Base-by-base conservation (phyloP, 2,329 filamentous ascomycete genomes). In the Epichloe uncinata region DNA sequence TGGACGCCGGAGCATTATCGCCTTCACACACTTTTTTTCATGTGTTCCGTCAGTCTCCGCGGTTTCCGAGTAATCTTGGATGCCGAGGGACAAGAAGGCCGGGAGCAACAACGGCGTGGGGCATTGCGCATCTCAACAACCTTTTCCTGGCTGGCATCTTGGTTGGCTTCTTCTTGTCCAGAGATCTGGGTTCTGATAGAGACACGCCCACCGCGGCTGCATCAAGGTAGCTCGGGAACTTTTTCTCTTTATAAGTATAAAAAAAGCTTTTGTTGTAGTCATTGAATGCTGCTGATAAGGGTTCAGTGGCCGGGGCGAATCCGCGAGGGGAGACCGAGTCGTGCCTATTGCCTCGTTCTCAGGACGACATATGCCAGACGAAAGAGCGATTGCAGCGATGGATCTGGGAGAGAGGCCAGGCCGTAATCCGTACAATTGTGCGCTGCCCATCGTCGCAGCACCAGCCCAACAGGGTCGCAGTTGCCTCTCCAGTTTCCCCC, bases 41-140 rank as follows among this genome's bases (percentile, higher is more conserved):
- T 35, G 43, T 45, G 33, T 45, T 44, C 42, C 42, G 12, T n/a
- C 13, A 26, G 35, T 33, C 22, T 16, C 42, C 12, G 20, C 20
- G 20, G 35, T 33, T 13, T 16, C 42, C 20, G 20, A 13, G 20
- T 30, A 34, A 34, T 44, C 15, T n/a, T 40, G 42, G 48, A 37
- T 45, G 42, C 42, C 42, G 48, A 50, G 42, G 48, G 38, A 45
- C 26, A 36, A 50, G 22, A 36, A 30, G 9, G 16, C 8, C 12
- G 26, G 12, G 30, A 30, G 30, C 13, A 30, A 36, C 16, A 22
- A 30, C 8, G 40, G 16, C 18, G 45, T 45, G 35, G 45, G 45
- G 35, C 50, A 22, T 36, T 45, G 41, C 42, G 50, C 45, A 37
- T 45, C 50, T 48, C 50, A 51, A 51, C 50, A 51, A 51, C 49